Conservation (phyloP, 1,284 basidiomycete genomes). For the Ustilago cynodontis region DNA sequence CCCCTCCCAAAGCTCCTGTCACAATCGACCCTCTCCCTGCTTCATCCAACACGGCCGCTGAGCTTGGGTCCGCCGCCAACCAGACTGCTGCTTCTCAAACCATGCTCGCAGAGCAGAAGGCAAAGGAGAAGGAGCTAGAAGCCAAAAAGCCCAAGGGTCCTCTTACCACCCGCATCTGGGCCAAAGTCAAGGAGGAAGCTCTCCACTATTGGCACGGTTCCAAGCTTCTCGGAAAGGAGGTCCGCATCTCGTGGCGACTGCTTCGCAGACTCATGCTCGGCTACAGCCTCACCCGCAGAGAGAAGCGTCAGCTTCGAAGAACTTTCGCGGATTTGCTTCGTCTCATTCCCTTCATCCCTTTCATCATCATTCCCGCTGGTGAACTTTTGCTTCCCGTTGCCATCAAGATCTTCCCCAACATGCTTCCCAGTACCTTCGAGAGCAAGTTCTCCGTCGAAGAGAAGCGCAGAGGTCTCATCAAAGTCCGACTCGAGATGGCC, state of each 20-base stretch:
- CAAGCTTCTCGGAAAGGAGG: slow-evolving; percentile 93
- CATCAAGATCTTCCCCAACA: slow-evolving; percentile 96
- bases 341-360: slow-evolving; percentile 93
- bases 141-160: slow-evolving; percentile 40
- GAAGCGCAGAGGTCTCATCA: slow-evolving; percentile 93
- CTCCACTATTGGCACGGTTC: slow-evolving; percentile 97
- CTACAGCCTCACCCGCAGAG: slow-evolving; percentile 88
- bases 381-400: slow-evolving; percentile 96
- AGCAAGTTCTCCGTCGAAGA: slow-evolving; percentile 89
- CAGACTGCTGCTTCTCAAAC: slow-evolving; percentile 53
- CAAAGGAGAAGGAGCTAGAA: slow-evolving; percentile 48
- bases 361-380: slow-evolving; percentile 97
- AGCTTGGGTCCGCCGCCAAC: slow-evolving; percentile 54
- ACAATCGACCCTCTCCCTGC: slow-evolving; percentile 44
- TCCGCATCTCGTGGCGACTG: slow-evolving; percentile 87
- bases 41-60: slow-evolving; percentile 45
- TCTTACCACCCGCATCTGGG: slow-evolving; percentile 75
- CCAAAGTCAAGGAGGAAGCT: slow-evolving; percentile 93
- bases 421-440: slow-evolving; percentile 98
- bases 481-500: slow-evolving; percentile 96
- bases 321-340: slow-evolving; percentile 93
- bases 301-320: slow-evolving; percentile 90
- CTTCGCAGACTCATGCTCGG: slow-evolving; percentile 94
- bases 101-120: slow-evolving; percentile 52
- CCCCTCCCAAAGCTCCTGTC: slow-evolving; percentile 41